Evolutionary conservation across 2,329 filamentous ascomycete species (phyloP), one percentile per base, ranked within the genome.

Genomic region (Aureobasidium sp.): DNA sequence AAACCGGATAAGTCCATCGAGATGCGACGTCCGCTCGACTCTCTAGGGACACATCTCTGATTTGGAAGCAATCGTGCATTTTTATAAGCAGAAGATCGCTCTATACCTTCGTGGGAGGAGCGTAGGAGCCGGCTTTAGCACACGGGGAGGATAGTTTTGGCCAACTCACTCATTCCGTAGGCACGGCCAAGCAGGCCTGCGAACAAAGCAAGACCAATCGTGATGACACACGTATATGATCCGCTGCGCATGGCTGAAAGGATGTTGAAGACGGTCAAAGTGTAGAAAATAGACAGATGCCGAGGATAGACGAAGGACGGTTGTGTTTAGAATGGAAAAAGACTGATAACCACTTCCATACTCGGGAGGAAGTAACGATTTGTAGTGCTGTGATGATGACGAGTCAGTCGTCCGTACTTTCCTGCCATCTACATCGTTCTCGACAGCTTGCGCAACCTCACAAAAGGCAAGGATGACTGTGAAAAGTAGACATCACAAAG

Each of bases 361-460:
- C 25, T 39, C 16, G 32, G 45, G 55, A 37, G 57, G 57, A 59
- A 59, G 45, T 41, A 36, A 59, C 57, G 57, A 59, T 42, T 59
- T 41, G 57, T 50, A 59, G 37, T 25, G 37, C 25, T 42, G 25
- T 16, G n/a, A 54, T 36, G 42, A 57, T 45, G 53, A 57, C 42
- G 42, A 48, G 42, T 57, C 41, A 36, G 41, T 32, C 25, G 29
- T 21, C n/a, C 27, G 54, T 30, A 39, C 41, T 11, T 58, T 30
- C 54, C 54, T 25, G 29, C 27, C 42, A 42, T 47, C 42, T 11
- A 25, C 48, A 21, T 21, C n/a, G 29, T 58, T 58, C 41, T 48
- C 54, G 42, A 58, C 14, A 32, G 42, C 32, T 42, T 59, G 54
- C 44, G 25, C 25, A 16, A 59, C 57, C 34, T 41, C 34, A 29